Evolutionary conservation across 208 protist genomes (phyloP), one percentile per base, ranked within the genome.

Genomic region (Angomonas deanei): DNA sequence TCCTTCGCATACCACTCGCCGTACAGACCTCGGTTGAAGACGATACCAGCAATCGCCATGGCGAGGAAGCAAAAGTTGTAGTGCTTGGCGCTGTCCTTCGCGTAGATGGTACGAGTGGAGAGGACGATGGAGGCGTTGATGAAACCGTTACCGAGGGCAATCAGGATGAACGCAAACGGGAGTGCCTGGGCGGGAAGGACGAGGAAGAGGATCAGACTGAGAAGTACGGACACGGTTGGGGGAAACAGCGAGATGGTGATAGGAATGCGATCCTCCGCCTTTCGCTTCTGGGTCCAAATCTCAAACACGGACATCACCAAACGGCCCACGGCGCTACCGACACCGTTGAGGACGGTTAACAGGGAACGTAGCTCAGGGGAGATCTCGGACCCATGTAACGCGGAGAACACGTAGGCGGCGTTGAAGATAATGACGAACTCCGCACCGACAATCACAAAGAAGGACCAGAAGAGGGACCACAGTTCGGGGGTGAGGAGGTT

Each of bases 1-100:
- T 74, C 46, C 24, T 63, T 30, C 17, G 66, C 65, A 49, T 81
- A 81, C 61, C 61, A 73, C 56, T 78, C 76, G 13, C 58, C 76
- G 42, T 76, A 82, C 32, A 82, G 32, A 28, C 71, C 0, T 38
- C 68, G 61, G 62, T 77, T 82, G n/a, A 78, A 66, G 53, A 74
- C 36, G 17, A 82, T 34, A 21, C 65, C 70, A 13, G 68, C 32
- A 46, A 48, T 36, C 28, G 74, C 59, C 10, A 34, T 56, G 15
- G 72, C 59, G n/a, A 73, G 17, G 27, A 63, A 70, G 39, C 31
- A 68, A 36, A 73, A 64, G 52, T 78, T 74, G 58, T 78, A 82
- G 64, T 76, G 67, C 69, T 78, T 82, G 2, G 63, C 76, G 24
- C 66, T 38, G 54, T 82, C 76, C 17, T 57, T 55, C 11, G 64